Conservation (phyloP, 495 filamentous ascomycete species). For the Clohesyomyces aquaticus region DNA sequence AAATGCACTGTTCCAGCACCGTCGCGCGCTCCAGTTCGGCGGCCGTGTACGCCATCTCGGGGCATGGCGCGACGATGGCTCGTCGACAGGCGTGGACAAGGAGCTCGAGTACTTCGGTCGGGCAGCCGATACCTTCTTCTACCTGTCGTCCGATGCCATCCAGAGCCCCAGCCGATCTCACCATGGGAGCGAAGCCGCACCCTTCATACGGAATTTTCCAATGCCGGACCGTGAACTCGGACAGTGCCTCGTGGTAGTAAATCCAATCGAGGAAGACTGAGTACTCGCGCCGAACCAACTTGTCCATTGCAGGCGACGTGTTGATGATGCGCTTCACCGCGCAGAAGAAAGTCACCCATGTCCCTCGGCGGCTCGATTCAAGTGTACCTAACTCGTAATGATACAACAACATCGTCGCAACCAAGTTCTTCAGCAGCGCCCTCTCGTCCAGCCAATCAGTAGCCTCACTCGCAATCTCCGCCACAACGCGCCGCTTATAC, state of each 20-base stretch:
- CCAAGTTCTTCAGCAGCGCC: conserved; percentile 36
- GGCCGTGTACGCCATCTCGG: conserved; percentile 10
- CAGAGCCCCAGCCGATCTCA: conserved; percentile 32
- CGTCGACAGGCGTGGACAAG: conserved; percentile 34
- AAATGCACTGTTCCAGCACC: conserved; percentile 33
- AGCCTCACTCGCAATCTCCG: conserved; percentile 31
- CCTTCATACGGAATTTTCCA: conserved; percentile 32
- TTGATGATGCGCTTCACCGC: conserved; percentile 40
- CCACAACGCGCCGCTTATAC: conserved; percentile 35
- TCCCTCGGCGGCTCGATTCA: conserved; percentile 33
- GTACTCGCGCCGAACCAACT: conserved; percentile 36
- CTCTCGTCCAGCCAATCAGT: conserved; percentile 32
- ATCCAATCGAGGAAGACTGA: conserved; percentile 40
- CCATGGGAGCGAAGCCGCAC: conserved; percentile 33
- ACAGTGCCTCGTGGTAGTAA: conserved; percentile 36
- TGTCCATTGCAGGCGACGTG: conserved; percentile 34
- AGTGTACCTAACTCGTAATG: conserved; percentile 40
- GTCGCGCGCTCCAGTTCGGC: conserved; percentile 15
- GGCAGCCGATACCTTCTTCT: conserved; percentile 34
- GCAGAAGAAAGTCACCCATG: conserved; percentile 34
- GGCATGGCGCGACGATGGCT: conserved; percentile 19
- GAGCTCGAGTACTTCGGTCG: conserved; percentile 35
- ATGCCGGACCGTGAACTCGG: conserved; percentile 39
- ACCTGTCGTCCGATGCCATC: conserved; percentile 24
- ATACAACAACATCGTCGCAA: conserved; percentile 39